Conservation (phyloP, 1,284 basidiomycete species). For the Mycena sp. region DNA sequence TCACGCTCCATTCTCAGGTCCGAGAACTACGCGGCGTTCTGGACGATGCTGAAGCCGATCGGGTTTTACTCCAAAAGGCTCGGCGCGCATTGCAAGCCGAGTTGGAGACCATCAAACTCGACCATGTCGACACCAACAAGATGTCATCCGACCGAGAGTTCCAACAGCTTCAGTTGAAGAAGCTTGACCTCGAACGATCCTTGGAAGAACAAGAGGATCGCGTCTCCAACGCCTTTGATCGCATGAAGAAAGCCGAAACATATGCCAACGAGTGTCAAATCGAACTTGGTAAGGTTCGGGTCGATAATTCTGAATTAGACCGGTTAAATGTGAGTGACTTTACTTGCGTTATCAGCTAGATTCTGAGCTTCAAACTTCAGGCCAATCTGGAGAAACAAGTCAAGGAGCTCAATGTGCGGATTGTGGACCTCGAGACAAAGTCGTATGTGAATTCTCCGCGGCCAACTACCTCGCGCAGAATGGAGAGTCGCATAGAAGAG, state of each 20-base stretch:
- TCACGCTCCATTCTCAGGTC: constrained; percentile 84
- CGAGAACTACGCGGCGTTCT: constrained; percentile 82
- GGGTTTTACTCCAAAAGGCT: constrained; percentile 82
- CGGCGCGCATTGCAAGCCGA: constrained; percentile 84
- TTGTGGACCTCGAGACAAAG: constrained; percentile 84
- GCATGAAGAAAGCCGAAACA: constrained; percentile 83
- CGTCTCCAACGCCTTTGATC: constrained; percentile 74
- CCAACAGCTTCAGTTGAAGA: constrained; percentile 79
- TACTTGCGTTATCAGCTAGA: background rate
- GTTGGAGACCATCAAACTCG: constrained; percentile 81
- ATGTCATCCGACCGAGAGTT: constrained; percentile 79
- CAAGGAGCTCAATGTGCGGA: constrained; percentile 82
- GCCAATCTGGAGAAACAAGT: constrained; percentile 84
- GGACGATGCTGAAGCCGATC: constrained; percentile 86
- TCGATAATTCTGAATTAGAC: constrained; percentile 83
- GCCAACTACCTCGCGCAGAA: constrained; percentile 56
- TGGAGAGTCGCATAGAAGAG: constrained; percentile 76
- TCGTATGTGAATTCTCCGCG: constrained; percentile 69
- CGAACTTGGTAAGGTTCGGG: constrained; percentile 77
- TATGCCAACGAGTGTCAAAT: constrained; percentile 80
- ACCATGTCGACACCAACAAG: constrained; percentile 68
- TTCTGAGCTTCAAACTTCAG: constrained; percentile 47
- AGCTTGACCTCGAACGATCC: constrained; percentile 82
- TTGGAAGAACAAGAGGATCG: constrained; percentile 83
- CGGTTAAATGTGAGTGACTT: constrained; percentile 67